phyloP scores from a whole-genome alignment of 345 rosid species.

The Theobroma cacao region DNA sequence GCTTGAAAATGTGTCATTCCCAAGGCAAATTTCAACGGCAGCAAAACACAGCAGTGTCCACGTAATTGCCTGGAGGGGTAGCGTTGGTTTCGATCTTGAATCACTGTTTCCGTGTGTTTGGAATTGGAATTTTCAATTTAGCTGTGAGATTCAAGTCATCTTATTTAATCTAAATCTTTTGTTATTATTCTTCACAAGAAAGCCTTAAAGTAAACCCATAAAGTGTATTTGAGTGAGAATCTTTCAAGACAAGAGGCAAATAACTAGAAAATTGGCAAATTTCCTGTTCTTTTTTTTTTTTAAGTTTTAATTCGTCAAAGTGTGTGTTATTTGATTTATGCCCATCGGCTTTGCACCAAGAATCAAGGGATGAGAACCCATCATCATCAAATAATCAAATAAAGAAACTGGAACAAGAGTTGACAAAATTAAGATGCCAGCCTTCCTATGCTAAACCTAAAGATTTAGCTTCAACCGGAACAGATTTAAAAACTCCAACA shows the following conservation, averaged over 20 bases:
- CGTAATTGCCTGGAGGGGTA: background rate
- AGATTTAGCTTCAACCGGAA: background rate
- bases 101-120: background rate
- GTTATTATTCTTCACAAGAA: background rate
- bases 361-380: slow-evolving; percentile 6
- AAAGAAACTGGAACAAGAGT: slow-evolving; percentile 1
- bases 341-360: background rate
- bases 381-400: slow-evolving; percentile 9
- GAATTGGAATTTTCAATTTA: background rate
- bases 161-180: background rate
- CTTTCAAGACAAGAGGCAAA: background rate
- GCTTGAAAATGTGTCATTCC: background rate
- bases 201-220: background rate
- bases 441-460: background rate
- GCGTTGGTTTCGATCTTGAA: background rate
- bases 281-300: background rate
- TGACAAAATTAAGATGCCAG: slow-evolving; percentile 1
- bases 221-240: background rate
- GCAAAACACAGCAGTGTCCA: background rate
- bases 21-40: background rate
- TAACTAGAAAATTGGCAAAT: background rate
- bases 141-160: background rate
- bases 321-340: background rate
- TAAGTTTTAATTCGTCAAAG: background rate
- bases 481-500: background rate